phyloP scores from a whole-genome alignment of 371 early-diverging fungal species.

The Mucor circinelloides region DNA sequence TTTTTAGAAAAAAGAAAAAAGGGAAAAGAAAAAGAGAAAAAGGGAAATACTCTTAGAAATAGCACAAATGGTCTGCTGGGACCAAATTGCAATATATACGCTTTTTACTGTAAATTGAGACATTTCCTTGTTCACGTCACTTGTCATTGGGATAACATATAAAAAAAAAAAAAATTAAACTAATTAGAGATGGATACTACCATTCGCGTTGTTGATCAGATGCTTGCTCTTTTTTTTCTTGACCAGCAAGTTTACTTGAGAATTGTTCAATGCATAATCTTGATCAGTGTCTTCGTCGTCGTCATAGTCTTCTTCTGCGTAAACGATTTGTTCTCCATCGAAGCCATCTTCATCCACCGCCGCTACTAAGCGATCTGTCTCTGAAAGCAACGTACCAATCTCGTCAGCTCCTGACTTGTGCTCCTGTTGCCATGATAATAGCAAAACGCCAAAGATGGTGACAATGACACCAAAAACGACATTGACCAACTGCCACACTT shows the following conservation, averaged over 20 bases:
- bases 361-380: neutral
- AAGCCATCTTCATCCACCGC: conserved; percentile 1
- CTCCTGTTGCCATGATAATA: conserved; percentile 53
- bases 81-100: conserved; percentile 1
- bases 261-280: neutral
- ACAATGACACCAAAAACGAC: conserved; percentile 66
- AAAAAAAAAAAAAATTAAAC: neutral
- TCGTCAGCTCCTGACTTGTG: neutral
- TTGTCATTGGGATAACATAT: neutral
- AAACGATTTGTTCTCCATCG: neutral
- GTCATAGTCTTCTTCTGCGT: conserved; percentile 2
- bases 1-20: conserved; percentile 9
- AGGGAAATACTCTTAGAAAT: conserved; percentile 1
- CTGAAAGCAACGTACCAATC: neutral
- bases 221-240: neutral
- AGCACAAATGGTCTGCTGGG: neutral
- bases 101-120: conserved; percentile 12
- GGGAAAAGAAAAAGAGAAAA: conserved; percentile 3
- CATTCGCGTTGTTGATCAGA: neutral
- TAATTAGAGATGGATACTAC: neutral
- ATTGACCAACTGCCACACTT: conserved; percentile 61
- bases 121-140: conserved; percentile 4
- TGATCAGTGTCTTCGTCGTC: neutral
- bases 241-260: conserved; percentile 6
- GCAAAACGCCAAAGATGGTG: conserved; percentile 60